A percentile compares a stretch with the other conserved stretches of the same genome.
Evolutionary conservation across 2,329 filamentous ascomycete species (phyloP).

Genomic region (Pezicula neosporulosa): DNA sequence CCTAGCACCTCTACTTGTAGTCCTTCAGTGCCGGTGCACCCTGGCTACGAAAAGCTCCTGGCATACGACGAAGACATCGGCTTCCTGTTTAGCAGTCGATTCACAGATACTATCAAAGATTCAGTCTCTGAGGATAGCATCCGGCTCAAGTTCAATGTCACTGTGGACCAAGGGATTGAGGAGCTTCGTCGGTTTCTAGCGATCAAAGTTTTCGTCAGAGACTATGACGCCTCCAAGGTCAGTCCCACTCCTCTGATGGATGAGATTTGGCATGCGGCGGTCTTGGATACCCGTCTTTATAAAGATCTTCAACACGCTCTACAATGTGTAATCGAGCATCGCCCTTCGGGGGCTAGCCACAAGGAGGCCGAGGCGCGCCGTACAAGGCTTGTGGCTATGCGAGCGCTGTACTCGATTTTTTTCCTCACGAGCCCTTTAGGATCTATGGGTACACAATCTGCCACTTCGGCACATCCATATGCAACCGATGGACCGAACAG

Average conservation of each 20-base stretch:
- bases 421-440: background rate
- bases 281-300: constrained; percentile 10
- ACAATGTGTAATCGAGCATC: constrained; percentile 3
- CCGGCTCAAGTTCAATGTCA: too few relatives aligned
- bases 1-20: too few relatives aligned
- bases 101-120: too few relatives aligned
- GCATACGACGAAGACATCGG: too few relatives aligned
- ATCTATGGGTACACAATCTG: too few relatives aligned
- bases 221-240: constrained; percentile 4
- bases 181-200: constrained; percentile 6
- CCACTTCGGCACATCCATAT: too few relatives aligned
- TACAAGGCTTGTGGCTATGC: constrained; percentile 1
- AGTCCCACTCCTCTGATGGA: constrained; percentile 10
- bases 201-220: constrained; percentile 6
- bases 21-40: too few relatives aligned
- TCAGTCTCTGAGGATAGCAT: too few relatives aligned
- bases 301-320: constrained; percentile 4
- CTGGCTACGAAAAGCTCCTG: too few relatives aligned
- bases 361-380: background rate
- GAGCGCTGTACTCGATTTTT: background rate
- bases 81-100: too few relatives aligned
- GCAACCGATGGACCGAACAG: too few relatives aligned
- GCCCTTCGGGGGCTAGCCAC: constrained; percentile 1
- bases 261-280: constrained; percentile 8
- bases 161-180: background rate